Base-by-base conservation (phyloP, 192 early-diverging fungal genomes). In the Funneliformis mosseae region DNA sequence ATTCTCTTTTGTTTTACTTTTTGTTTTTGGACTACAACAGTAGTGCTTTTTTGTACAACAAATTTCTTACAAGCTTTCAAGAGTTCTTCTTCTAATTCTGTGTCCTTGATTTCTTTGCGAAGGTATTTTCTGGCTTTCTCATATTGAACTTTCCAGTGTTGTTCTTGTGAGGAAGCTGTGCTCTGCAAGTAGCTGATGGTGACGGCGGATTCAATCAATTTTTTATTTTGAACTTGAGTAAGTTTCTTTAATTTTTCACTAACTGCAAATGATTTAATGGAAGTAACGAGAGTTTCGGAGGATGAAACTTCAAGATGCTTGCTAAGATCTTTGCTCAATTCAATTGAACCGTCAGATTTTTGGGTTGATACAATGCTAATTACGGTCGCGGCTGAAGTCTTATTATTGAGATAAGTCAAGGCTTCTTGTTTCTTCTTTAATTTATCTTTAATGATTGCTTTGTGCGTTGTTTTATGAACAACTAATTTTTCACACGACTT, bases 181-280 rank as follows among this genome's bases (percentile, higher is more conserved):
- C 42, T 71, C 10, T 71, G 27, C 33, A 71, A 43, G 21, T 71
- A 71, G 27, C 28, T 21, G 42, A 71, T 71, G 9, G 69, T 71
- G 9, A 71, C 39, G 27, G 69, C 69, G 4, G 69, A 39, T 71
- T n/a, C 48, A 4, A 55, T 12, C 12, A 55, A 55, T 55, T 55
- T 55, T 0, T 12, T 16, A 55, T 55, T 55, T 55, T 55, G 48
- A 16, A 16, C 5, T 55, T 16, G 48, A 55, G n/a, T 16, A 5
- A 55, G 14, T 55, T 55, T 55, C 48, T 55, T 14, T 12, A 55
- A 16, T 55, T 55, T 55, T 55, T 55, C 48, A 16, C 14, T 55
- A 55, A 55, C 48, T 21, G 12, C 14, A 55, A 55, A 0, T 16
- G 48, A 18, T 55, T 55, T 12, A 18, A 55, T 55, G 14, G 48